Evolutionary conservation across 2,329 filamentous ascomycete species (phyloP).

Genomic region (Ophiostoma ulmi): DNA sequence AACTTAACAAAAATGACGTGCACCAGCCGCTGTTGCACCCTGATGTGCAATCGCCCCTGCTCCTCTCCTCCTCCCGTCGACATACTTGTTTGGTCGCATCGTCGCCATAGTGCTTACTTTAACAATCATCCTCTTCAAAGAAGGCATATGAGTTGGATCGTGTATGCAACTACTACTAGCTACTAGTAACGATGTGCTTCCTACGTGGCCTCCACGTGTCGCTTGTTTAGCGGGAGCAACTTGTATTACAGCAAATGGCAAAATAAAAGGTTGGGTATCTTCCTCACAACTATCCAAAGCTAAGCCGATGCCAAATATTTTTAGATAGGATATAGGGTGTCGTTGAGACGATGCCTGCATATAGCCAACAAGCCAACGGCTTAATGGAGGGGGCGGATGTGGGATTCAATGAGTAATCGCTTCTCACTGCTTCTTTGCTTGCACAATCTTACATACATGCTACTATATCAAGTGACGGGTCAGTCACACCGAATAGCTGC

Average conservation of each 20-base stretch:
- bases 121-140: not conserved
- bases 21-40: not conserved
- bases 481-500: constrained; percentile 4
- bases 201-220: constrained; percentile 7
- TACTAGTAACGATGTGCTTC: not conserved
- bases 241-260: not conserved
- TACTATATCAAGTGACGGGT: not conserved
- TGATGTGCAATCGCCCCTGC: not conserved
- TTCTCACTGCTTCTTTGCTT: not conserved
- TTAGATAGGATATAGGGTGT: not conserved
- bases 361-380: not conserved
- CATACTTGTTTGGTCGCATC: not conserved
- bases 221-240: not conserved
- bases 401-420: not conserved
- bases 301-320: not conserved
- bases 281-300: not conserved
- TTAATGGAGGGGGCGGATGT: not conserved
- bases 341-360: not conserved
- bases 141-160: not conserved
- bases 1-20: too few relatives aligned
- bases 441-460: not conserved
- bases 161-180: not conserved
- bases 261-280: not conserved
- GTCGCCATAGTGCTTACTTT: not conserved
- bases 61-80: not conserved